phyloP scores from a whole-genome alignment of 2,329 filamentous ascomycete genomes.

The Fusarium virguliforme region DNA sequence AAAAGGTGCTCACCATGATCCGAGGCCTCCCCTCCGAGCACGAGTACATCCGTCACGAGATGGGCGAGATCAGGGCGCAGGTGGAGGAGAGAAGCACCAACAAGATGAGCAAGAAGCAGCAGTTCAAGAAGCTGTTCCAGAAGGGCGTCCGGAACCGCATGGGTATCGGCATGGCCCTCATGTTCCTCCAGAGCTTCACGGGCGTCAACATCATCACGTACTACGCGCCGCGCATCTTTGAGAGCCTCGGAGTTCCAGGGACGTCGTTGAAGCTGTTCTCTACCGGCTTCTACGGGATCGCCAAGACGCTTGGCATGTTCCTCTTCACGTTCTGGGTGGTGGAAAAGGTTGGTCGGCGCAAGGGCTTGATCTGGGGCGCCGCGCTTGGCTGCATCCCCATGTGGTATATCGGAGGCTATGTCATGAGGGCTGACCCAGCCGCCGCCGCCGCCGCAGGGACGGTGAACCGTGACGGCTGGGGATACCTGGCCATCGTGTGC shows the following conservation, averaged over 20 bases:
- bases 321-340: slow-evolving; percentile 63
- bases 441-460: slow-evolving; percentile 63
- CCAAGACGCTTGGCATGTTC: slow-evolving; percentile 58
- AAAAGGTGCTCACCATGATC: slow-evolving; percentile 54
- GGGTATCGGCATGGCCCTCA: slow-evolving; percentile 69
- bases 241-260: slow-evolving; percentile 56
- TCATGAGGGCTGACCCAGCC: slow-evolving; percentile 54
- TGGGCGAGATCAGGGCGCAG: slow-evolving; percentile 71
- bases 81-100: slow-evolving; percentile 64
- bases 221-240: slow-evolving; percentile 62
- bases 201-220: slow-evolving; percentile 75
- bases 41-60: slow-evolving; percentile 63
- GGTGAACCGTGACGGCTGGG: slow-evolving; percentile 60
- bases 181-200: slow-evolving; percentile 57
- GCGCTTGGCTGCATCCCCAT: slow-evolving; percentile 58
- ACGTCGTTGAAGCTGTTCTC: slow-evolving; percentile 56
- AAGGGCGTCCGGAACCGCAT: slow-evolving; percentile 55
- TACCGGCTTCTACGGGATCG: slow-evolving; percentile 61
- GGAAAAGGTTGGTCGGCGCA: slow-evolving; percentile 65
- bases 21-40: slow-evolving; percentile 57
- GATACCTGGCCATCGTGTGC: slow-evolving; percentile 63
- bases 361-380: slow-evolving; percentile 61
- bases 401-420: slow-evolving; percentile 60
- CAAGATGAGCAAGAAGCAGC: slow-evolving; percentile 50
- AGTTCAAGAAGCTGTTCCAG: slow-evolving; percentile 56